Base-by-base conservation (phyloP, 306 rosid species). In the Pyrus pyrifolia region DNA sequence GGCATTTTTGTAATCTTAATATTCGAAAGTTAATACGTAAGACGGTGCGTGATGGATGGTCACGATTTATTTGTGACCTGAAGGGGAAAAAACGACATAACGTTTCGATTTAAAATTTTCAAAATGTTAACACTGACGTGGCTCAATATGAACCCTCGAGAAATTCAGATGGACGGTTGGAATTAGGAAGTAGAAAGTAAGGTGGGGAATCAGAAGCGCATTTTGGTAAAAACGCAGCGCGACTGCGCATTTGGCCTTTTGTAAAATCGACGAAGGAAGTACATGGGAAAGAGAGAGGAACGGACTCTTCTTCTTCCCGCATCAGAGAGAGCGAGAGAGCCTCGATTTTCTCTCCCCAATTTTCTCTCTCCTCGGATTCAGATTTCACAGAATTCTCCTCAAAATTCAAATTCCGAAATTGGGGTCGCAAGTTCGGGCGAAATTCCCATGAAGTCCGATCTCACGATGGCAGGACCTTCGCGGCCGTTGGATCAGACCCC, bases 401-500 rank as follows among this genome's bases (percentile, higher is more conserved):
- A 1, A 64, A 68, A 69, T 33, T 19, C 3, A 53, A 53, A 12
- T 74, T 31, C 66, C 63, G 27, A 29, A 73, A 69, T 74, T n/a
- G 17, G 57, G 70, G 44, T 59, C 69, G 74, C 49, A 38, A n/a
- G 49, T 87, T 78, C 77, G 60, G 60, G 78, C 81, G 68, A 70
- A 51, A 45, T 78, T 76, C 67, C 64, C 45, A 80, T 81, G 83
- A 80, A 76, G 78, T 70, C 78, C 78, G 64, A 67, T 66, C 44
- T 51, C 66, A 78, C 57, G 51, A 88, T 84, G 89, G 67, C 80
- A 76, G 91, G 84, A 73, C 67, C 85, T 59, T 70, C 87, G 25
- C 83, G 76, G 22, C 78, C 81, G 58, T 74, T 67, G 52, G 93
- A 92, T 81, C 93, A 68, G 72, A 21, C 69, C 70, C 72, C 69